Evolutionary conservation across 2,329 filamentous ascomycete genomes (phyloP).

Genomic region (Magnaporthales sp.): DNA sequence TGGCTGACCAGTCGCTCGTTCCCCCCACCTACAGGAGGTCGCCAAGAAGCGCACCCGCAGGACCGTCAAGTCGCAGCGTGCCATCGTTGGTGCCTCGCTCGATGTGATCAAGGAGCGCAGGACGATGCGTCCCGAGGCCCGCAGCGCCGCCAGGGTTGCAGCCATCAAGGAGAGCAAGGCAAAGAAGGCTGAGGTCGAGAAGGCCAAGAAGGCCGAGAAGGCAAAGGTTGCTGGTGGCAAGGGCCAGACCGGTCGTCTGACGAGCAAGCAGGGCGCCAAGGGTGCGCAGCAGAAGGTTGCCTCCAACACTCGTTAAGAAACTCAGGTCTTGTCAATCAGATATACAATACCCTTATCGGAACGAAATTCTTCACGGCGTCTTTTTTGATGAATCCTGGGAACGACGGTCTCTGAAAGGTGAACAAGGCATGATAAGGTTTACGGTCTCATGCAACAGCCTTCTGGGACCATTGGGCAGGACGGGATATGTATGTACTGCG

Average conservation of each 20-base stretch:
- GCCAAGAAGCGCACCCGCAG: conserved; percentile 99
- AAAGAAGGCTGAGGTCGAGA: conserved; percentile 84
- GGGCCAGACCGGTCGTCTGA: conserved; percentile 68
- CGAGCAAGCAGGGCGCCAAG: conserved; percentile 97
- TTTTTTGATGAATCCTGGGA: conserved; percentile 14
- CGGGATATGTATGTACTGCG: not conserved
- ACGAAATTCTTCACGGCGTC: conserved; percentile 10
- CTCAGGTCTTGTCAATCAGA: conserved; percentile 8
- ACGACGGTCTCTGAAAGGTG: not conserved
- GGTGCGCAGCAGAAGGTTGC: conserved; percentile 79
- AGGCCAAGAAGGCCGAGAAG: conserved; percentile 98
- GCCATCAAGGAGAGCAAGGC: conserved; percentile 98
- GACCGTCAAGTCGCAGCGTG: conserved; percentile 97
- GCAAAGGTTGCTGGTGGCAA: conserved; percentile 81
- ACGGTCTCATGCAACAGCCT: not conserved
- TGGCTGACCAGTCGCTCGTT: conserved; percentile 1
- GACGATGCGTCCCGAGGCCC: conserved; percentile 87
- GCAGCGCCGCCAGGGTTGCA: conserved; percentile 76
- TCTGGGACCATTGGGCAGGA: not conserved
- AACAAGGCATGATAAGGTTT: not conserved
- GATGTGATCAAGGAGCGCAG: conserved; percentile 99
- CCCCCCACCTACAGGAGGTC: conserved; percentile 69
- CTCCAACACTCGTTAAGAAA: conserved; percentile 71
- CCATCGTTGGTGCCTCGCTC: conserved; percentile 97
- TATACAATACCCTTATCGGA: conserved; percentile 8